These are phyloP conservation scores for Andrographis paniculata DNA, from an alignment of 305 asterid genomes.

Conservation along the genomic window DNA sequence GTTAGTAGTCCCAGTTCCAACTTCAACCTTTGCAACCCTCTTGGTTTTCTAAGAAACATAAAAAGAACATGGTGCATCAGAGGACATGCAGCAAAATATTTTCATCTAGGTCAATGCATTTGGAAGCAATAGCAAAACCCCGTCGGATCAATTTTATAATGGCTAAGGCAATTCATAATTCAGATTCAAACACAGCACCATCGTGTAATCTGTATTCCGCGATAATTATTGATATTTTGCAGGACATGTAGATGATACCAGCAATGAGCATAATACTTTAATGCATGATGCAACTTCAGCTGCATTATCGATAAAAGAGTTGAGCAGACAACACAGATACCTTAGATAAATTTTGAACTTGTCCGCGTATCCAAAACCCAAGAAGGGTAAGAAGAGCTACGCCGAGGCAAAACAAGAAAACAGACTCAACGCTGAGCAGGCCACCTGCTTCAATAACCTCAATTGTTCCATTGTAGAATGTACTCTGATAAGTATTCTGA, in stretches of 20 bases:
- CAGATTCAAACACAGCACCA: too few species aligned
- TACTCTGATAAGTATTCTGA: conserved; percentile 62
- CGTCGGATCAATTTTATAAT: too few species aligned
- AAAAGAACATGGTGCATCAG: too few species aligned
- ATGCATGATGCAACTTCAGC: not conserved
- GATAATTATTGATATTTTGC: too few species aligned
- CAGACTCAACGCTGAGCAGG: conserved; percentile 79
- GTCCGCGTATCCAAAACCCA: conserved; percentile 57
- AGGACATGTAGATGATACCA: too few species aligned
- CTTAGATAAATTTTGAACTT: conserved; percentile 69
- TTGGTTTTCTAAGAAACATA: conserved; percentile 81
- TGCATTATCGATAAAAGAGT: not conserved
- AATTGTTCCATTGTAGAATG: conserved; percentile 87
- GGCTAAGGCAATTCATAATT: too few species aligned
- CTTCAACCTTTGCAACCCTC: conserved; percentile 90
- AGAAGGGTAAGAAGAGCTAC: conserved; percentile 58
- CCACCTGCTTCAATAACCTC: conserved; percentile 90
- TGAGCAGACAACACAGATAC: conserved; percentile 21
- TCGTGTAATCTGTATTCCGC: too few species aligned
- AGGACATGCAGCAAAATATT: not conserved
- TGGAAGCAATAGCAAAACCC: not conserved
- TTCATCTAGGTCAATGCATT: too few species aligned
- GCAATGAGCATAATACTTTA: too few species aligned
- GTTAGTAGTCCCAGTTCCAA: conserved; percentile 88
- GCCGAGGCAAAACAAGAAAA: conserved; percentile 84